A percentile compares a stretch with the other conserved stretches of the same genome.
Evolutionary conservation across 441 rosid species (phyloP).

Genomic region (Pelargonium myrrhifolium): DNA sequence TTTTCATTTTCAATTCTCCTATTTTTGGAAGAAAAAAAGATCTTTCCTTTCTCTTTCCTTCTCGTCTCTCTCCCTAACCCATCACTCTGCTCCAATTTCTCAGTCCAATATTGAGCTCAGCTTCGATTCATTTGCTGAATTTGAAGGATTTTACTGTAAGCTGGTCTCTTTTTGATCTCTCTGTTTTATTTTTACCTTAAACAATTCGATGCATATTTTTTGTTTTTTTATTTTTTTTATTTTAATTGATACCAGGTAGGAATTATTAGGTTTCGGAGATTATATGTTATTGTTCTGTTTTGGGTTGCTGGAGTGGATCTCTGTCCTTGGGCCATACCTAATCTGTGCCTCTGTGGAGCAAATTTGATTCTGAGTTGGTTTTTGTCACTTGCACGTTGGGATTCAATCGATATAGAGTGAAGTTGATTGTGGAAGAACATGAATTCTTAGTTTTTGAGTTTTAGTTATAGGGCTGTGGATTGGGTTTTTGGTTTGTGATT

Average conservation of each 20-base stretch:
- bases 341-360: not conserved
- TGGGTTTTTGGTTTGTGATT: not conserved
- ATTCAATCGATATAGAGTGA: not conserved
- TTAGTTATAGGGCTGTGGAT: not conserved
- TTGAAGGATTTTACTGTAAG: constrained; percentile 4
- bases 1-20: not conserved
- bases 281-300: not conserved
- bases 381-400: not conserved
- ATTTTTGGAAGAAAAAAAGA: not conserved
- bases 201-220: not conserved
- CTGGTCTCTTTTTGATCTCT: not conserved
- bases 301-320: not conserved
- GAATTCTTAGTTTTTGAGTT: not conserved
- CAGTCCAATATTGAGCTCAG: not conserved
- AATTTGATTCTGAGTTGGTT: not conserved
- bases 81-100: not conserved
- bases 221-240: not conserved
- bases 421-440: not conserved
- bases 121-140: not conserved
- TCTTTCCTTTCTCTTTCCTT: not conserved
- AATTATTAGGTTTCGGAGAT: not conserved
- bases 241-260: not conserved
- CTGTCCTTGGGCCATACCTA: not conserved
- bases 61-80: not conserved
- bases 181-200: not conserved